Evolutionary conservation across 306 rosid species (phyloP).

Genomic region (Biancaea sappan): DNA sequence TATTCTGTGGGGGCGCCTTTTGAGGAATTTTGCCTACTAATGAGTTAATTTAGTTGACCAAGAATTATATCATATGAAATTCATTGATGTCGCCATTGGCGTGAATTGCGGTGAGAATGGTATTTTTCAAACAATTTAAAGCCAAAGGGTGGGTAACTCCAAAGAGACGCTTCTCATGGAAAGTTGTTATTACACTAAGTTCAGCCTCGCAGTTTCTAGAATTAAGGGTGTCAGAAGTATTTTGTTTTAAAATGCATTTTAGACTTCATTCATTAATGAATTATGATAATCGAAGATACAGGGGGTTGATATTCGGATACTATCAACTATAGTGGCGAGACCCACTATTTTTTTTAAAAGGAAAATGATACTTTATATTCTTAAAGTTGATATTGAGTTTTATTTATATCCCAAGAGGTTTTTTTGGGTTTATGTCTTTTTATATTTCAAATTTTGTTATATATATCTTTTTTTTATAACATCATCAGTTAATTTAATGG

Average conservation of each 20-base stretch:
- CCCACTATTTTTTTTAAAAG: too few relatives aligned
- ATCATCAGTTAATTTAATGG: too few relatives aligned
- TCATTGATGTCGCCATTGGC: background rate
- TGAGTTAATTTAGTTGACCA: conserved; percentile 16
- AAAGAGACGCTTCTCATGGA: too few relatives aligned
- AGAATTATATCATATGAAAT: background rate
- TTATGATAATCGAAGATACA: background rate
- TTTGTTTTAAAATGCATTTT: background rate
- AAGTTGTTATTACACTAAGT: background rate
- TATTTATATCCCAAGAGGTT: too few relatives aligned
- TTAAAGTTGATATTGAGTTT: too few relatives aligned
- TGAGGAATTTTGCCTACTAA: background rate
- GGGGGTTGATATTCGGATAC: background rate
- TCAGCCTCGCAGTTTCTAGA: background rate
- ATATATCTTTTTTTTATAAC: too few relatives aligned
- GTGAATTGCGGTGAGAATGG: background rate
- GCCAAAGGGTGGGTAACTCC: too few relatives aligned
- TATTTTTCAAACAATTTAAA: background rate
- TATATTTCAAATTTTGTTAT: too few relatives aligned
- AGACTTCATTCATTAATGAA: background rate
- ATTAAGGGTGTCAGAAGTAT: background rate
- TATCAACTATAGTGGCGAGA: background rate
- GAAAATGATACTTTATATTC: too few relatives aligned
- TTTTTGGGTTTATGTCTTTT: too few relatives aligned
- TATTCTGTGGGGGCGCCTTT: background rate